Base-by-base conservation (phyloP, 139 green algal genomes). In the Micromonas commoda region DNA sequence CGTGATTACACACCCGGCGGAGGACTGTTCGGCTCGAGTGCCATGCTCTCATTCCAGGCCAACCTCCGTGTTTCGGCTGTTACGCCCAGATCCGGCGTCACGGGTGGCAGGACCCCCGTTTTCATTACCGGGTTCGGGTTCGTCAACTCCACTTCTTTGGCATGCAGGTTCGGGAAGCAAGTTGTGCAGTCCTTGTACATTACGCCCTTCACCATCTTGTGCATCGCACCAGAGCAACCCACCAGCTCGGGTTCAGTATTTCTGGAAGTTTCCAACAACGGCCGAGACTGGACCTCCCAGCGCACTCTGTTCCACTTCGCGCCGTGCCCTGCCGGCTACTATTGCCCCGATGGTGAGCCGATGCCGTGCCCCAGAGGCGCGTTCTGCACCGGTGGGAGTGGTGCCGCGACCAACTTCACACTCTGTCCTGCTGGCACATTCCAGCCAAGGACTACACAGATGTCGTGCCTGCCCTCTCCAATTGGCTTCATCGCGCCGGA, bases 261-360 rank as follows among this genome's bases (percentile, higher is more conserved):
- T 37, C 16, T 79, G 6, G 73, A 79, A n/a, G 54, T 79, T 2
- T 64, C 57, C 20, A 71, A 60, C 29, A 79, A 79, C 24, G 73
- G 31, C 21, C 3, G 21, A 20, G 73, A 79, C 32, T 79, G 35
- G 13, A 72, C 73, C 13, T 28, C 60, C 3, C 4, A 53, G 6
- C 53, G 54, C 21, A 28, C 32, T 5, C 13, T 79, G 26, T 79
- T 72, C 31, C 54, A 71, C 16, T 72, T 64, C 32, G 28, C 34
- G 24, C 29, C 33, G 20, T 79, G 73, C 60, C 73, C 73, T 23
- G 16, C 57, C 2, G 73, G 73, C n/a, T 63, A n/a, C 29, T 79
- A 79, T 60, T 79, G 73, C 24, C 73, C 73, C 6, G 73, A 28
- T 9, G 61, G 54, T 29, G 57, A 79, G 26, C 2, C 34, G 54